Base-by-base conservation (phyloP, 768 basidiomycete species). In the Macrolepiota fuliginosa region DNA sequence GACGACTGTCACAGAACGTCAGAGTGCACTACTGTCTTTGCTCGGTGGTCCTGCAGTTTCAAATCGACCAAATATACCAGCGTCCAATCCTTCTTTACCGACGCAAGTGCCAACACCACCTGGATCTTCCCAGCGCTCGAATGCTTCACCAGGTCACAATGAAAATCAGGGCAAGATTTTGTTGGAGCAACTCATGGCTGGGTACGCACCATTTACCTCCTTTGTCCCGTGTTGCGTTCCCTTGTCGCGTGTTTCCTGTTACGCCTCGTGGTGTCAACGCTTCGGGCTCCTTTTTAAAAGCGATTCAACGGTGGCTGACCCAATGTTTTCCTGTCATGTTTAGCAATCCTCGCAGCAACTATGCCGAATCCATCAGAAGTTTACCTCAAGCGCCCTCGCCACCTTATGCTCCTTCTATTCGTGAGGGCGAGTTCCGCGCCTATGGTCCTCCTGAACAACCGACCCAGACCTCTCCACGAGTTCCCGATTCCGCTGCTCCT, bases 141-240 rank as follows among this genome's bases (percentile, higher is more conserved):
- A 79, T 57, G 77, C 84, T 58, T 84, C 85, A 24, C 82, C 85
- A 3, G 76, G 82, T 12, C 83, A 81, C 62, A 84, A 81, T 66
- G 88, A 91, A 63, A 73, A 83, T 0, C 89, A 90, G 61, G 60
- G 60, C 60, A 91, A 92, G 75, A 78, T 86, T 63, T 71, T 93
- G 66, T 74, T 94, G 63, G 91, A 94, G 65, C 89, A 92, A 70
- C 77, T 94, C 62, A 90, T 94, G 86, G 79, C 86, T 60, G 88
- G 89, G 91, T 93, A 70, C 75, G 88, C 79, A 61, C 29, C 13
- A 15, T 35, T 55, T 55, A 53, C 54, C 46, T 52, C 15, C 45
- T 54, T 15, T 60, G n/a, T 65, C 39, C 51, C 54, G 62, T 70
- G 3, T 51, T 46, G 46, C 52, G 66, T 63, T 64, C 57, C 62